Percentiles rank a stretch among this genome's conserved stretches.
These are phyloP conservation scores for Exophiala sideris DNA, from an alignment of 2,329 filamentous ascomycete species.

Conservation along the genomic window DNA sequence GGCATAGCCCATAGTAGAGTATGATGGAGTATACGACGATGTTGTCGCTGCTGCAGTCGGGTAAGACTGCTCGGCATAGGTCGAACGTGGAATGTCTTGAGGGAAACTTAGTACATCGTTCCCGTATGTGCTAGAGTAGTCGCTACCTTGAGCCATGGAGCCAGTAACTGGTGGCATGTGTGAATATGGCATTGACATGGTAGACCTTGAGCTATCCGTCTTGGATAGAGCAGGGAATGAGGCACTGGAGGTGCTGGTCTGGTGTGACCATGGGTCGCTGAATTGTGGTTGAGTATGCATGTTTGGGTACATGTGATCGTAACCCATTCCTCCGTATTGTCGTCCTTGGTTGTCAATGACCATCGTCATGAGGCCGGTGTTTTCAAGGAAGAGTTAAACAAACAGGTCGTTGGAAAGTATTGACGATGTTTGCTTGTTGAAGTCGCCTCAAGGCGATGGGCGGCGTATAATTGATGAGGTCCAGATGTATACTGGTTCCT, in stretches of 20 bases:
- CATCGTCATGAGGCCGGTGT: conserved; percentile 70
- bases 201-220: conserved; percentile 56
- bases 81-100: conserved; percentile 75
- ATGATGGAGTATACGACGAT: conserved; percentile 65
- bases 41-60: conserved; percentile 67
- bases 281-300: conserved; percentile 67
- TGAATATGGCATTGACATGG: conserved; percentile 67
- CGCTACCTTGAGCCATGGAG: conserved; percentile 67
- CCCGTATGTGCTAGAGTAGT: conserved; percentile 60
- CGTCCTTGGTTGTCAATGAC: conserved; percentile 86
- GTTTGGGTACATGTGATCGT: conserved; percentile 68
- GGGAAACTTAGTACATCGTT: conserved; percentile 65
- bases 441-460: neutral
- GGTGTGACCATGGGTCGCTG: conserved; percentile 81
- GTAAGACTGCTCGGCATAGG: conserved; percentile 68
- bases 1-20: conserved; percentile 74
- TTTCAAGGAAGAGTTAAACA: neutral
- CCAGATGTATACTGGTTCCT: conserved; percentile 16
- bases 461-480: neutral
- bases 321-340: conserved; percentile 73
- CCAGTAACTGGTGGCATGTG: conserved; percentile 70
- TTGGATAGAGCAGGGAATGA: conserved; percentile 59
- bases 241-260: conserved; percentile 51
- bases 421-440: neutral
- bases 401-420: neutral